phyloP scores from a whole-genome alignment of 1,284 basidiomycete genomes.

The Melampsora medusae region DNA sequence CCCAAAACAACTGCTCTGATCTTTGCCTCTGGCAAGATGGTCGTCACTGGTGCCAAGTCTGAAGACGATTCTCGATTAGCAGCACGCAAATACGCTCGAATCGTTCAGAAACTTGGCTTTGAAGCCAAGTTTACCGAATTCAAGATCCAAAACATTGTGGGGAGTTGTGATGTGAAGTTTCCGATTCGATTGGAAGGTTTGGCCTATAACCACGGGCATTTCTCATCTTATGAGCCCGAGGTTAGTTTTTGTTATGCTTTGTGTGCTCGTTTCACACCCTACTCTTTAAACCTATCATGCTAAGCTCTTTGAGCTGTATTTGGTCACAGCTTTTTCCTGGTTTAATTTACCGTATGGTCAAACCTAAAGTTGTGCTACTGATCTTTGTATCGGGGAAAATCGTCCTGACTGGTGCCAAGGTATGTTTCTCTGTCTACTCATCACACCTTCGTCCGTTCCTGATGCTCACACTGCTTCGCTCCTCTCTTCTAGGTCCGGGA shows the following conservation, averaged over 20 bases:
- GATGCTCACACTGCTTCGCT: slow-evolving; percentile 51
- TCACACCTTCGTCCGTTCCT: slow-evolving; percentile 48
- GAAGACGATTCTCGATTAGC: slow-evolving; percentile 97
- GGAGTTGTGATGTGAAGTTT: slow-evolving; percentile 98
- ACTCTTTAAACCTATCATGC: slow-evolving; percentile 50
- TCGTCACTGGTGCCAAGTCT: slow-evolving; percentile 97
- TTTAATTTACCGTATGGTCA: slow-evolving; percentile 99
- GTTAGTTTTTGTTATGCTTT: slow-evolving; percentile 61
- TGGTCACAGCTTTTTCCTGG: slow-evolving; percentile 83
- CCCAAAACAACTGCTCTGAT: slow-evolving; percentile 99
- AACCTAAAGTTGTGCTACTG: slow-evolving; percentile 96
- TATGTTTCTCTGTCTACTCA: slow-evolving; percentile 55
- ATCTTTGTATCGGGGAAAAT: slow-evolving; percentile 99
- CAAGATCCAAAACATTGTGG: slow-evolving; percentile 99
- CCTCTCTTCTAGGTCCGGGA: slow-evolving; percentile 76
- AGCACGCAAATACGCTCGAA: slow-evolving; percentile 97
- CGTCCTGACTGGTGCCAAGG: slow-evolving; percentile 97
- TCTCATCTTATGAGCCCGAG: slow-evolving; percentile 96
- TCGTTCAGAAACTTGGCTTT: slow-evolving; percentile 98
- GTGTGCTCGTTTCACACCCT: slow-evolving; percentile 7
- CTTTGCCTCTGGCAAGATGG: slow-evolving; percentile 99
- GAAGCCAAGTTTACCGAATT: slow-evolving; percentile 99
- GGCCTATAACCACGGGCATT: slow-evolving; percentile 96
- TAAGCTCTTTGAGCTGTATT: slow-evolving; percentile 45
- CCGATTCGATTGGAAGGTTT: slow-evolving; percentile 97